Evolutionary conservation across 768 basidiomycete genomes (phyloP).

Genomic region (Candolleomyces aberdarensis): DNA sequence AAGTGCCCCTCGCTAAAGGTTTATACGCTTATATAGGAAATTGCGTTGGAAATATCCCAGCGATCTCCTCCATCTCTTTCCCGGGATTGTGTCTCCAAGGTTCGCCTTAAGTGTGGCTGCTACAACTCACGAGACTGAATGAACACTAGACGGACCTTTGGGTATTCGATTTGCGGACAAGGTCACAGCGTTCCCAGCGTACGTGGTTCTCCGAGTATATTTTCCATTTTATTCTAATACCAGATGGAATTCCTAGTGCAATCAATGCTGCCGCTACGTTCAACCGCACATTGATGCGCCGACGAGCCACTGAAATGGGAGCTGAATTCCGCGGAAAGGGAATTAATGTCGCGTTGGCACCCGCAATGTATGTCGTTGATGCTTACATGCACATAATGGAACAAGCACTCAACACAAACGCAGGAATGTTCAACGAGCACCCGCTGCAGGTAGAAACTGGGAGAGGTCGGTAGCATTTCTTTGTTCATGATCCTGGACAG

Average conservation of each 20-base stretch:
- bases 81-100: slow-evolving; percentile 52
- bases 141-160: slow-evolving; percentile 37
- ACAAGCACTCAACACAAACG: not conserved
- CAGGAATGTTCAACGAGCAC: slow-evolving; percentile 44
- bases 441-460: slow-evolving; percentile 51
- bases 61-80: slow-evolving; percentile 44
- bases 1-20: not conserved
- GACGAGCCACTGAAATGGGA: slow-evolving; percentile 55
- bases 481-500: not conserved
- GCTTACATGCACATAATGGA: not conserved
- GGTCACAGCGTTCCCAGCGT: slow-evolving; percentile 51
- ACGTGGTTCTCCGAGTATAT: slow-evolving; percentile 11
- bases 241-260: slow-evolving; percentile 23
- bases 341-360: slow-evolving; percentile 49
- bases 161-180: slow-evolving; percentile 48
- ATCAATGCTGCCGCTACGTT: slow-evolving; percentile 55
- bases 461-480: slow-evolving; percentile 34
- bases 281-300: slow-evolving; percentile 53
- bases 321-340: slow-evolving; percentile 61
- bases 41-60: slow-evolving; percentile 50
- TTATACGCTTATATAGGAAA: slow-evolving; percentile 24
- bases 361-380: slow-evolving; percentile 38
- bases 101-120: slow-evolving; percentile 7
- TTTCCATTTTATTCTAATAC: not conserved
- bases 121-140: not conserved